phyloP scores from a whole-genome alignment of 1,139 yeast species.

The Meyerozyma carpophila region DNA sequence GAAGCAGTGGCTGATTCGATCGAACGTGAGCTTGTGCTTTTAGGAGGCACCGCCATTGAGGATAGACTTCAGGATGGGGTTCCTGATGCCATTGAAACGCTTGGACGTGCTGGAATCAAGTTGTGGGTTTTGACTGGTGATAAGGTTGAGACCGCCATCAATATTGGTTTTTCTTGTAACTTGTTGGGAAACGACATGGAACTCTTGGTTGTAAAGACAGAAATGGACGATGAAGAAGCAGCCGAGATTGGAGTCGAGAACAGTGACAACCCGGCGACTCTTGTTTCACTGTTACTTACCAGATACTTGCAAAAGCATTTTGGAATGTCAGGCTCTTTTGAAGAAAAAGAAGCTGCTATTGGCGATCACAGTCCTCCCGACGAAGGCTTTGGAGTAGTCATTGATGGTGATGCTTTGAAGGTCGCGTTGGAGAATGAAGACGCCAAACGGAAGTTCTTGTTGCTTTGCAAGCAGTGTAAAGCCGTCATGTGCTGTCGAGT shows the following conservation, averaged over 20 bases:
- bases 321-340: conserved; percentile 48
- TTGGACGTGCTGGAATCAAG: conserved; percentile 46
- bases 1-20: conserved; percentile 45
- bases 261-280: conserved; percentile 16
- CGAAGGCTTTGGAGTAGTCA: conserved; percentile 73
- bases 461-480: conserved; percentile 88
- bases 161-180: conserved; percentile 48
- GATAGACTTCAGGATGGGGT: conserved; percentile 49
- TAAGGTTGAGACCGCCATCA: conserved; percentile 48
- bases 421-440: conserved; percentile 57
- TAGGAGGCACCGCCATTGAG: conserved; percentile 52
- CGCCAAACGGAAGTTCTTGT: conserved; percentile 62
- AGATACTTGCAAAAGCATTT: conserved; percentile 57
- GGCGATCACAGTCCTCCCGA: conserved; percentile 74
- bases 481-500: conserved; percentile 95
- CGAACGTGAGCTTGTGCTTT: conserved; percentile 36
- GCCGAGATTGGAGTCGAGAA: conserved; percentile 17
- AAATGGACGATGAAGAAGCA: conserved; percentile 13
- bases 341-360: conserved; percentile 57
- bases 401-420: conserved; percentile 90
- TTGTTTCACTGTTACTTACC: conserved; percentile 21
- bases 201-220: conserved; percentile 14
- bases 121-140: conserved; percentile 51
- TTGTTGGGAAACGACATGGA: conserved; percentile 46
- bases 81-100: conserved; percentile 40